Evolutionary conservation across 2,329 filamentous ascomycete species (phyloP).

Genomic region (Truncatella angustata): DNA sequence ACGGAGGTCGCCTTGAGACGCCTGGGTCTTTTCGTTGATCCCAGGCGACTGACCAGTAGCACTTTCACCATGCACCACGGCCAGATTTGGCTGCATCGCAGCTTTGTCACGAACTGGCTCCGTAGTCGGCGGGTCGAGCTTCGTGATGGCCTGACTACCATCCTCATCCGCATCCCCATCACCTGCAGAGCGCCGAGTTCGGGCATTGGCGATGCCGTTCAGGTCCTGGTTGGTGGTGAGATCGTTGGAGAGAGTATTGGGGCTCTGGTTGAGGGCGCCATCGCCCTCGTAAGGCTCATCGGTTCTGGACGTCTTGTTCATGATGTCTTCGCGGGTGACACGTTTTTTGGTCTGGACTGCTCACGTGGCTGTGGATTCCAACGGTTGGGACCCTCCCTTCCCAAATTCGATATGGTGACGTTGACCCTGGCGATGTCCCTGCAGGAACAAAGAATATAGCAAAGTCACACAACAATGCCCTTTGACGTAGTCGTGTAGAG

Average conservation of each 20-base stretch:
- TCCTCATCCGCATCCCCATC: constrained; percentile 23
- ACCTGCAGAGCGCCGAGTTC: constrained; percentile 23
- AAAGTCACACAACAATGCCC: not conserved
- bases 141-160: constrained; percentile 22
- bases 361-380: constrained; percentile 3
- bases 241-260: constrained; percentile 50
- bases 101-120: constrained; percentile 16
- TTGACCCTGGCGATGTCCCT: not conserved
- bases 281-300: constrained; percentile 37
- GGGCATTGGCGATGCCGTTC: constrained; percentile 48
- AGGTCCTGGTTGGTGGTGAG: constrained; percentile 57
- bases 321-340: no score
- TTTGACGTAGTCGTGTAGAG: no score
- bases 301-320: constrained; percentile 34
- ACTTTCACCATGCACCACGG: constrained; percentile 16
- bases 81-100: constrained; percentile 15
- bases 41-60: constrained; percentile 21
- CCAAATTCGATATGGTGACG: not conserved
- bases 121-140: constrained; percentile 15
- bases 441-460: not conserved
- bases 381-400: not conserved
- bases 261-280: constrained; percentile 52
- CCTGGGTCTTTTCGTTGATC: constrained; percentile 13
- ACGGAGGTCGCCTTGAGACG: constrained; percentile 12
- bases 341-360: not conserved